These are phyloP conservation scores for Globisporangium solare DNA, from an alignment of 352 stramenopile genomes.

Conservation along the genomic window DNA sequence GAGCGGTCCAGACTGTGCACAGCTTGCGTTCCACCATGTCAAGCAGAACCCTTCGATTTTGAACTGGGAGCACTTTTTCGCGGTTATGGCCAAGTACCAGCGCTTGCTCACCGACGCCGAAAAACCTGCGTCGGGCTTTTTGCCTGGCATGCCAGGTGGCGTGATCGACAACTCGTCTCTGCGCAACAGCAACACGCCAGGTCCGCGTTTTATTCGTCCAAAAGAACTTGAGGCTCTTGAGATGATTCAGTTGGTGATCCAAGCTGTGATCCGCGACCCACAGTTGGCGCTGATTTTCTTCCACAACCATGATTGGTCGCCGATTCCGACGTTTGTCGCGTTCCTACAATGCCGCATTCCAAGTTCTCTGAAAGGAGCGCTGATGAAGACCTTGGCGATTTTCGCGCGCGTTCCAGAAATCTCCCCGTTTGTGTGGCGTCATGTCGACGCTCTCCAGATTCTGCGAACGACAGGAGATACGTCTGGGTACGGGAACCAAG, in stretches of 20 bases:
- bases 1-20: conserved; percentile 61
- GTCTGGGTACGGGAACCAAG: conserved; percentile 56
- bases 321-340: conserved; percentile 75
- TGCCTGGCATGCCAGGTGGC: conserved; percentile 16
- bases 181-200: conserved; percentile 24
- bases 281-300: conserved; percentile 81
- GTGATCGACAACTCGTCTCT: conserved; percentile 11
- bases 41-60: conserved; percentile 80
- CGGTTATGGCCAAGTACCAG: conserved; percentile 82
- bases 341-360: conserved; percentile 82
- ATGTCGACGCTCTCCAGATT: conserved; percentile 82
- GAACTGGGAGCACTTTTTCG: conserved; percentile 84
- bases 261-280: conserved; percentile 66
- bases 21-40: conserved; percentile 80
- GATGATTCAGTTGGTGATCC: conserved; percentile 75
- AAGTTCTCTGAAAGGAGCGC: conserved; percentile 74
- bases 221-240: conserved; percentile 82
- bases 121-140: conserved; percentile 35
- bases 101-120: conserved; percentile 70
- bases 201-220: conserved; percentile 68
- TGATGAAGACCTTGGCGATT: conserved; percentile 81
- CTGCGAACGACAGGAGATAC: conserved; percentile 66
- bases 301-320: conserved; percentile 83
- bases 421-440: conserved; percentile 77
- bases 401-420: conserved; percentile 79